These are phyloP conservation scores for Stephanodiscus triporus DNA, from an alignment of 108 stramenopile species.

Conservation along the genomic window DNA sequence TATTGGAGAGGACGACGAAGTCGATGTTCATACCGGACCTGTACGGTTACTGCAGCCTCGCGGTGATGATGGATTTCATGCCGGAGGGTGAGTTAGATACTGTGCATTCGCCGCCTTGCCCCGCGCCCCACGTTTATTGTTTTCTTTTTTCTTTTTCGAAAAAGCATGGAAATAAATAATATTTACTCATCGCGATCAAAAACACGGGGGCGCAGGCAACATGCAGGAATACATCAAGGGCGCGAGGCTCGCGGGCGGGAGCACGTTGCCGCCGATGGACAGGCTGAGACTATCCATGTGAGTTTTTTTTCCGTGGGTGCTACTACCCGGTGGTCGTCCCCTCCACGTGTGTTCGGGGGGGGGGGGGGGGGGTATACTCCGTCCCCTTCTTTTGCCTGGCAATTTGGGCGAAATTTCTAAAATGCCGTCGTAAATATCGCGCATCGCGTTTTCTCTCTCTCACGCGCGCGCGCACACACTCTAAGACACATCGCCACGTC, in stretches of 20 bases:
- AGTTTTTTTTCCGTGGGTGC: not conserved
- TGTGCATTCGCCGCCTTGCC: no score
- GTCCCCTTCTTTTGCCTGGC: no score
- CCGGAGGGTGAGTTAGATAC: slow-evolving; percentile 39
- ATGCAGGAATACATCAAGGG: slow-evolving; percentile 54
- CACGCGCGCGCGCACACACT: slow-evolving; percentile 6
- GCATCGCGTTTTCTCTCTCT: not conserved
- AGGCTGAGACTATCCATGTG: slow-evolving; percentile 19
- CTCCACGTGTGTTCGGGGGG: no score
- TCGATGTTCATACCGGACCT: slow-evolving; percentile 45
- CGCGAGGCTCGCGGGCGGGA: slow-evolving; percentile 26
- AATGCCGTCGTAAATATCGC: no score
- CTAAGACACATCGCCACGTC: slow-evolving; percentile 52
- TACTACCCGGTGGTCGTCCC: no score
- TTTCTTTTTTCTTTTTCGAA: no score
- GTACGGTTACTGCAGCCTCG: slow-evolving; percentile 43
- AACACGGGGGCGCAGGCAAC: slow-evolving; percentile 23
- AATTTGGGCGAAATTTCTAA: no score
- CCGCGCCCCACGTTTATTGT: no score
- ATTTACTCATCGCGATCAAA: no score
- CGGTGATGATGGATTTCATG: slow-evolving; percentile 54
- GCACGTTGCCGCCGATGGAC: slow-evolving; percentile 18
- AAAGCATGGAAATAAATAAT: no score
- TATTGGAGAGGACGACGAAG: slow-evolving; percentile 29
- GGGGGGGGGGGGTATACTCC: no score